A percentile compares a stretch with the other conserved stretches of the same genome.
phyloP scores from a whole-genome alignment of 176 grass and related monocot genomes.

The Elaeis guineensis region DNA sequence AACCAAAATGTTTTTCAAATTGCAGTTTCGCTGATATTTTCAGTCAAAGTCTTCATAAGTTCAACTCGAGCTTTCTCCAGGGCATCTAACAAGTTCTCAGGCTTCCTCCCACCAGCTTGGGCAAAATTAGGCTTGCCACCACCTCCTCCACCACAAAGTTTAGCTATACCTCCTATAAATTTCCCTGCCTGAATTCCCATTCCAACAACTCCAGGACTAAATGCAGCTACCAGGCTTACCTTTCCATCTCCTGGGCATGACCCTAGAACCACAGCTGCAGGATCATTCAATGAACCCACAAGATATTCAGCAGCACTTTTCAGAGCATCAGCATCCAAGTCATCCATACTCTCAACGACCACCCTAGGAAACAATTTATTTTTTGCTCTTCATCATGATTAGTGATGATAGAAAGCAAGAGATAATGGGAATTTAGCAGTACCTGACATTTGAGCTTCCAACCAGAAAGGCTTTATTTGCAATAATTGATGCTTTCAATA shows the following conservation, averaged over 20 bases:
- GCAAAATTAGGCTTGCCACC: conserved; percentile 95
- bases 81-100: conserved; percentile 66
- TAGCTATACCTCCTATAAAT: conserved; percentile 80
- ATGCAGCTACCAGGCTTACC: conserved; percentile 82
- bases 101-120: conserved; percentile 86
- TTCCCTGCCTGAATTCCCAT: conserved; percentile 78
- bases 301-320: conserved; percentile 78
- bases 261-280: conserved; percentile 67
- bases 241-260: conserved; percentile 77
- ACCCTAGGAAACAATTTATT: conserved; percentile 25
- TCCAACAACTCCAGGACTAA: conserved; percentile 62
- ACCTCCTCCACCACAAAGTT: conserved; percentile 77
- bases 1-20: too few relatives aligned
- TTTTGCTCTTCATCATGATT: too few relatives aligned
- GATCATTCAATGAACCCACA: conserved; percentile 60
- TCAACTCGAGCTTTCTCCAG: conserved; percentile 67
- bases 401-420: too few relatives aligned
- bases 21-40: conserved; percentile 23
- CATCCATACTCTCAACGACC: conserved; percentile 81
- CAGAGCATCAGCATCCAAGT: conserved; percentile 69
- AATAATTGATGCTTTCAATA: conserved; percentile 68
- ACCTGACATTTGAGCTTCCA: conserved; percentile 61
- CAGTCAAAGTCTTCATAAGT: conserved; percentile 37
- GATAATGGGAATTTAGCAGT: not conserved
- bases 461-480: conserved; percentile 41